Percentiles rank a stretch among this genome's conserved stretches.
Evolutionary conservation across 768 basidiomycete species (phyloP).

Genomic region (Russula sp.): DNA sequence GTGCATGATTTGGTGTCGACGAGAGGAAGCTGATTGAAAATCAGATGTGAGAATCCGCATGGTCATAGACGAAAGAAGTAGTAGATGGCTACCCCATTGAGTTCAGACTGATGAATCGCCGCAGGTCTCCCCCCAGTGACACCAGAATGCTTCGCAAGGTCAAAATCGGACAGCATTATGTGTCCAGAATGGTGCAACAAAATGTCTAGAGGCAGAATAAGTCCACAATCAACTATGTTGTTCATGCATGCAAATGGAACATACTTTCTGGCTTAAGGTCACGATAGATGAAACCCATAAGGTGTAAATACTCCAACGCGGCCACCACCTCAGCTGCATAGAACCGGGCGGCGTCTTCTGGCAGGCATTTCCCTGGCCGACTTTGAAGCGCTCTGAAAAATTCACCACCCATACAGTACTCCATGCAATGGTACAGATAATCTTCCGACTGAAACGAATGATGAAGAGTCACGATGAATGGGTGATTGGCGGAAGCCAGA

Average conservation of each 20-base stretch:
- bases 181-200: constrained; percentile 96
- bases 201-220: constrained; percentile 60
- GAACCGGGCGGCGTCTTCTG: constrained; percentile 93
- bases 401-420: constrained; percentile 99
- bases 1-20: constrained; percentile 98
- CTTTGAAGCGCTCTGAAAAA: constrained; percentile 98
- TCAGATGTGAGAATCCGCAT: constrained; percentile 17
- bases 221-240: constrained; percentile 20
- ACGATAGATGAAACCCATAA: constrained; percentile 99
- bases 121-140: constrained; percentile 83
- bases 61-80: background rate
- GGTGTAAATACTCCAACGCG: constrained; percentile 95
- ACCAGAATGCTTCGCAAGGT: constrained; percentile 92
- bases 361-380: constrained; percentile 91
- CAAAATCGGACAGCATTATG: constrained; percentile 99
- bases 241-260: constrained; percentile 32
- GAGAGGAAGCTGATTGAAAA: constrained; percentile 61
- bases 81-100: constrained; percentile 69
- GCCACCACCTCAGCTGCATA: constrained; percentile 99
- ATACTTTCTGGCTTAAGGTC: constrained; percentile 99
- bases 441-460: constrained; percentile 99
- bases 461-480: constrained; percentile 98
- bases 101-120: constrained; percentile 76
- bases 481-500: constrained; percentile 95
- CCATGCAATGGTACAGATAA: constrained; percentile 98